A percentile compares a stretch with the other conserved stretches of the same genome.
phyloP scores from a whole-genome alignment of 257 asterid genomes.

The Salvia rosmarinus region DNA sequence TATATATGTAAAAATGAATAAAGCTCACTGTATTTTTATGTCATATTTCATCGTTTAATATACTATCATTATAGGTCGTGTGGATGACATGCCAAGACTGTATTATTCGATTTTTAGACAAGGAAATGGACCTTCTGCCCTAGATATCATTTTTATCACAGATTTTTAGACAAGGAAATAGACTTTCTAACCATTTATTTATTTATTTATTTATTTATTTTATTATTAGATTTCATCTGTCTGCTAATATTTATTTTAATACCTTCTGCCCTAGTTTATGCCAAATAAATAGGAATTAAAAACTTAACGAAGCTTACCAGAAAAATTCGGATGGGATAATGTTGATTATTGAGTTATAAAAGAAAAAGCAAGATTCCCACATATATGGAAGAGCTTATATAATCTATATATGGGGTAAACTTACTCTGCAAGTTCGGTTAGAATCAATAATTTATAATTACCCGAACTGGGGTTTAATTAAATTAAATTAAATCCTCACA shows the following conservation, averaged over 20 bases:
- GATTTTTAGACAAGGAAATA: constrained; percentile 1
- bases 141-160: too few species aligned
- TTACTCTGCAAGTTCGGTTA: constrained; percentile 23
- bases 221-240: background rate
- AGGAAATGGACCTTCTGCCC: background rate
- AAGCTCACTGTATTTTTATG: too few species aligned
- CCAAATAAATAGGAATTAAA: constrained; percentile 9
- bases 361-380: constrained; percentile 43
- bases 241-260: background rate
- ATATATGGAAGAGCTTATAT: constrained; percentile 45
- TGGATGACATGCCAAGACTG: background rate
- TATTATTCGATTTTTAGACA: background rate
- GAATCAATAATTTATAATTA: constrained; percentile 27
- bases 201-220: background rate
- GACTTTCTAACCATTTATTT: too few species aligned
- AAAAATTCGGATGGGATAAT: constrained; percentile 34
- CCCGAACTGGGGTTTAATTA: constrained; percentile 27
- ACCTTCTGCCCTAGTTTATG: background rate
- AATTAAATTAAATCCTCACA: constrained; percentile 28
- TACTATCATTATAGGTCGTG: background rate
- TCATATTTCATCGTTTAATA: background rate
- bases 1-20: background rate
- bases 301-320: constrained; percentile 2
- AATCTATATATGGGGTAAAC: constrained; percentile 8
- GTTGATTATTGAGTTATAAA: constrained; percentile 33